Evolutionary conservation across 768 basidiomycete species (phyloP).

Genomic region (Cystobasidium ongulense): DNA sequence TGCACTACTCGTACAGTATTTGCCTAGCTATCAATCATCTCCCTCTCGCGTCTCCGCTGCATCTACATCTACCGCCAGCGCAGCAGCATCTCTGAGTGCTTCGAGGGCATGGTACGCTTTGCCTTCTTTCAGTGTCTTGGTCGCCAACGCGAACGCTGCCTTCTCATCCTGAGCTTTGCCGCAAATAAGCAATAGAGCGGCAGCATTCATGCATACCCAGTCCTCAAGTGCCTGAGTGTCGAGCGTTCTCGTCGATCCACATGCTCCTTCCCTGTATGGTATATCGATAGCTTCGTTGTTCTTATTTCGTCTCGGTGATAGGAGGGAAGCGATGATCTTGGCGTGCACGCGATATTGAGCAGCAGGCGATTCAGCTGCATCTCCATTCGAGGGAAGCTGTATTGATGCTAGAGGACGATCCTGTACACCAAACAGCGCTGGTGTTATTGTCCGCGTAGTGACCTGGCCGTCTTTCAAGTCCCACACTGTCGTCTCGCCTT

Average conservation of each 20-base stretch:
- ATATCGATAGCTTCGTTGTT: constrained; percentile 33
- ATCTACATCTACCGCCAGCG: constrained; percentile 21
- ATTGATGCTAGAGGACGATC: constrained; percentile 64
- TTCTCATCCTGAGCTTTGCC: constrained; percentile 63
- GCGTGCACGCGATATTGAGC: constrained; percentile 57
- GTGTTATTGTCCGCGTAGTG: constrained; percentile 54
- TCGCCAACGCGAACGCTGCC: constrained; percentile 64
- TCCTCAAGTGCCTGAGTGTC: constrained; percentile 60
- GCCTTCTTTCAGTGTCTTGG: constrained; percentile 48
- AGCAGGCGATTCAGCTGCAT: constrained; percentile 68
- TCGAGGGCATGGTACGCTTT: constrained; percentile 48
- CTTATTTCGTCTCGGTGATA: constrained; percentile 40
- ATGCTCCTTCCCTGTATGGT: constrained; percentile 49
- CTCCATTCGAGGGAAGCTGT: constrained; percentile 54
- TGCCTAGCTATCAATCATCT: background rate
- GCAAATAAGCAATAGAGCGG: constrained; percentile 76
- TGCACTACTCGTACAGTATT: background rate
- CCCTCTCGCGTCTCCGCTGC: background rate
- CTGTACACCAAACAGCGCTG: constrained; percentile 70
- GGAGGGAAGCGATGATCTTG: constrained; percentile 38
- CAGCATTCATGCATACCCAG: constrained; percentile 83
- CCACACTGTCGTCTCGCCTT: constrained; percentile 75
- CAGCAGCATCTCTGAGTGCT: constrained; percentile 43
- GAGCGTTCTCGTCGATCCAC: constrained; percentile 44
- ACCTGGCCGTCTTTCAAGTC: constrained; percentile 52